A percentile compares a stretch with the other conserved stretches of the same genome.
These are phyloP conservation scores for Kwoniella shivajii DNA, from an alignment of 1,284 basidiomycete genomes.

Conservation along the genomic window DNA sequence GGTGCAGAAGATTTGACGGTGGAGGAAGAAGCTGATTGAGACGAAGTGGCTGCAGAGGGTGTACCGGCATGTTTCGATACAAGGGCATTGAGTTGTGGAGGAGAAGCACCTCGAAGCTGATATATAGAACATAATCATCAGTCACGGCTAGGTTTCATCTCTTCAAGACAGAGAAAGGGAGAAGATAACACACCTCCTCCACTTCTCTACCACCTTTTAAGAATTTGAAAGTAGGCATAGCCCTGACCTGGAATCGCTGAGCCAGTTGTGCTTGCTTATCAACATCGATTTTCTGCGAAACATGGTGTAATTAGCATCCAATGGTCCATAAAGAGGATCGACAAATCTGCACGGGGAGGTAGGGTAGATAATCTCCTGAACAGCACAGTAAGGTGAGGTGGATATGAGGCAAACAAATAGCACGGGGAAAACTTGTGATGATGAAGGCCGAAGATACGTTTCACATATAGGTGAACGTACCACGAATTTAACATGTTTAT, in stretches of 20 bases:
- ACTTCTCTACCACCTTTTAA: conserved; percentile 54
- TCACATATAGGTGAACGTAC: no score
- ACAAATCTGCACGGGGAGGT: neutral
- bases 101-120: conserved; percentile 50
- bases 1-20: conserved; percentile 14
- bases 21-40: conserved; percentile 8
- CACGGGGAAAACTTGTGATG: no score
- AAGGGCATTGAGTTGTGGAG: conserved; percentile 45
- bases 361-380: neutral
- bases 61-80: conserved; percentile 49
- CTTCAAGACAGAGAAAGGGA: no score
- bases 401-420: no score
- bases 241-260: conserved; percentile 51
- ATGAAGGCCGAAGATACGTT: no score
- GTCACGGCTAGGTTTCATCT: neutral
- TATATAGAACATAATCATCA: neutral
- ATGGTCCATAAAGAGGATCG: neutral
- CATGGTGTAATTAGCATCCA: no score
- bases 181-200: conserved; percentile 44
- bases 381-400: no score
- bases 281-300: conserved; percentile 56
- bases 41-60: conserved; percentile 26
- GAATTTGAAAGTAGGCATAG: conserved; percentile 59
- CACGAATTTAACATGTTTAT: conserved; percentile 48
- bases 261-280: conserved; percentile 53